These are phyloP conservation scores for Circinella minor DNA, from an alignment of 371 early-diverging fungal species.

Conservation along the genomic window DNA sequence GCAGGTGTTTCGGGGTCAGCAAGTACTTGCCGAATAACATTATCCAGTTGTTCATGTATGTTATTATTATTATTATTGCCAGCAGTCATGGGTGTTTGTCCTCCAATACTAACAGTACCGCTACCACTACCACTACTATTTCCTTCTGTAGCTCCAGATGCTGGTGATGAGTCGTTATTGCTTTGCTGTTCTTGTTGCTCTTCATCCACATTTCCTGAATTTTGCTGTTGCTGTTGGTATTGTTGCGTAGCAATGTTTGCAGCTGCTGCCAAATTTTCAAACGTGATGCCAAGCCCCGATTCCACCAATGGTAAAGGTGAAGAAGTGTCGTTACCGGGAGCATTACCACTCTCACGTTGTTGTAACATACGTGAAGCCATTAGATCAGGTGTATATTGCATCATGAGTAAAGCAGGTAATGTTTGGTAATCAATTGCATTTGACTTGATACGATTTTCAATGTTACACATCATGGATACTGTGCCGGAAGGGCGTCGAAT, in stretches of 20 bases:
- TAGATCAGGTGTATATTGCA: slow-evolving; percentile 60
- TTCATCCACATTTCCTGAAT: neutral
- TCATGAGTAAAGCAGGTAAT: slow-evolving; percentile 64
- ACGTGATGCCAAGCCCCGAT: slow-evolving; percentile 27
- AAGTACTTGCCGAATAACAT: slow-evolving; percentile 29
- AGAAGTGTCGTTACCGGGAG: neutral
- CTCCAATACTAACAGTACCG: neutral
- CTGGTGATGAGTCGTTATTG: slow-evolving; percentile 12
- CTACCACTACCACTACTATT: slow-evolving; percentile 7
- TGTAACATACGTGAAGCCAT: slow-evolving; percentile 23
- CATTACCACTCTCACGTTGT: neutral
- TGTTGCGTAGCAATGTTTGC: slow-evolving; percentile 2
- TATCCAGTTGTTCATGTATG: neutral
- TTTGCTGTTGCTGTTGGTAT: neutral
- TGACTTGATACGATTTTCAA: slow-evolving; percentile 74
- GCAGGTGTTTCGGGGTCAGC: slow-evolving; percentile 25
- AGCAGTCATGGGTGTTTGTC: neutral
- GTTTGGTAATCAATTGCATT: slow-evolving; percentile 59
- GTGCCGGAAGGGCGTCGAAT: slow-evolving; percentile 87
- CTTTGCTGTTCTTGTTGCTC: slow-evolving; percentile 3
- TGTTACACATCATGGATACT: slow-evolving; percentile 71
- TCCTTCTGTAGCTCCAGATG: neutral
- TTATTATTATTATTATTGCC: neutral
- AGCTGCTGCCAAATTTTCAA: slow-evolving; percentile 8
- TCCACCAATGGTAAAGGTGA: slow-evolving; percentile 18